Base-by-base conservation (phyloP, 2,329 filamentous ascomycete genomes). In the Xylaria sp. region DNA sequence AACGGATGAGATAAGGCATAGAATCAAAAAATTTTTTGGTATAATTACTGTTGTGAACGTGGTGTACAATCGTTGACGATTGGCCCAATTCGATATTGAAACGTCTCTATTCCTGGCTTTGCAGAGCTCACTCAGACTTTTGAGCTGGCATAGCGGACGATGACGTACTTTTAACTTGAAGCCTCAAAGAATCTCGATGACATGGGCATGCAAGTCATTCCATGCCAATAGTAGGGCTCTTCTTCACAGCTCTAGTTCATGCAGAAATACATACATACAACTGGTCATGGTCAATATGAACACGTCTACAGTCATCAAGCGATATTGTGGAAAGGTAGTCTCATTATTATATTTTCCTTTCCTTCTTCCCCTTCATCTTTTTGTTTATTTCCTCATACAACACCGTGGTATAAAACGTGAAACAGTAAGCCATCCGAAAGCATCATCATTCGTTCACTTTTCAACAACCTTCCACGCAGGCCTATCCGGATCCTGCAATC, bases 401-500 rank as follows among this genome's bases (percentile, higher is more conserved):
- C 46, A 5, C 25, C 46, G 28, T 18, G 23, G 45, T 9, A 25
- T 50, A 50, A 50, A 50, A 30, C 25, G 18, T 30, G n/a, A 30
- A 50, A 28, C 45, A 50, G 6, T 15, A 12, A 15, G 4, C 46
- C 25, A 46, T 13, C 8, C 10, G 2, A n/a, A 4, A 30, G 25
- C 15, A 30, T 50, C 15, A 30, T 50, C 15, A 50, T 50, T 30
- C 25, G 25, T 30, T 50, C 46, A 50, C 10, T 50, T 8, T 30
- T 30, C 25, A 30, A 1, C 46, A 30, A 18, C 15, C 25, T 57
- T 30, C 65, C 68, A 63, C 34, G 72, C 71, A 3, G 67, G 66
- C 34, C 73, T 62, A 7, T 69, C 50, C 5, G 75, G 76, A 60
- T 84, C 81, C 66, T 80, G 78, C 8, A 84, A 52, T 57, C 83